Conservation (phyloP, 192 early-diverging fungal species). For the Linnemannia zychae region DNA sequence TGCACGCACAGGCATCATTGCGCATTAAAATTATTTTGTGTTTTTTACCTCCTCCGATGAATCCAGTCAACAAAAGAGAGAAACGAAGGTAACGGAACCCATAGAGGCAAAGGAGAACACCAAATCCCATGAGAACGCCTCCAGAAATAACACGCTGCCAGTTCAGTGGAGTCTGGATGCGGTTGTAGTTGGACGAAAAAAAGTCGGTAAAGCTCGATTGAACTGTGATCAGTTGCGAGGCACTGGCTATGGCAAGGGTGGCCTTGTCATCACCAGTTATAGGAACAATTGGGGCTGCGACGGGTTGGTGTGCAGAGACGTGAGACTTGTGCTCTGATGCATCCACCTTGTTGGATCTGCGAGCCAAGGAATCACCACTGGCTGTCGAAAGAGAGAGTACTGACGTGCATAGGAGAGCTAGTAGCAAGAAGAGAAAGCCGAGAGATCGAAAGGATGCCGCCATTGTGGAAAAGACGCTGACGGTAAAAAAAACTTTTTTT, state of each 20-base stretch:
- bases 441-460: neutral
- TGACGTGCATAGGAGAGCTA: neutral
- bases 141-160: slow-evolving; percentile 26
- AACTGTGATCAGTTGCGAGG: neutral
- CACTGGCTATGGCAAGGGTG: neutral
- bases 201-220: slow-evolving; percentile 19
- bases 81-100: slow-evolving; percentile 18
- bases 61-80: slow-evolving; percentile 25
- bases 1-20: neutral
- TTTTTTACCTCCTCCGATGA: slow-evolving; percentile 23
- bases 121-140: slow-evolving; percentile 22
- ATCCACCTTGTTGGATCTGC: neutral
- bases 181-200: slow-evolving; percentile 32
- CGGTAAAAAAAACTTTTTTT: neutral
- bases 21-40: neutral
- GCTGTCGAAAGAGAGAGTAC: neutral
- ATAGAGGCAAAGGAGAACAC: slow-evolving; percentile 4
- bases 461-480: neutral
- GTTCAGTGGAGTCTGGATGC: slow-evolving; percentile 3
- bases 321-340: neutral
- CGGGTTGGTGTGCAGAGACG: neutral
- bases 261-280: neutral
- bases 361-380: neutral
- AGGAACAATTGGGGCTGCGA: neutral
- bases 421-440: neutral